These are phyloP conservation scores for Lodderomyces parapsilosis DNA, from an alignment of 1,139 yeast genomes.

Conservation along the genomic window DNA sequence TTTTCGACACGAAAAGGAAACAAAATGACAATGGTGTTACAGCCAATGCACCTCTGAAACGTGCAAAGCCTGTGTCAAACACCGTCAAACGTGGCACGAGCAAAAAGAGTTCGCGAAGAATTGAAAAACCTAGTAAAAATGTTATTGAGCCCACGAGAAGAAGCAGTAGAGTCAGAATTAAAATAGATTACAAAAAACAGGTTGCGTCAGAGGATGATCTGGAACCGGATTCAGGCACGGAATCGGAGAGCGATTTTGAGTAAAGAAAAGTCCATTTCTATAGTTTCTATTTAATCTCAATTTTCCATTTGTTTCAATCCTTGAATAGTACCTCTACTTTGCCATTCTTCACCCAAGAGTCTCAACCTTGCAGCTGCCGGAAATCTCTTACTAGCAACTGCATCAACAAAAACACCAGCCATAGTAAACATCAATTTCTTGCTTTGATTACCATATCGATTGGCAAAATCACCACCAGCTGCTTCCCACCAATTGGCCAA, in stretches of 20 bases:
- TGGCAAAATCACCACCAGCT: constrained; percentile 54
- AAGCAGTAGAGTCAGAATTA: constrained; percentile 39
- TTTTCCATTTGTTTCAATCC: constrained; percentile 53
- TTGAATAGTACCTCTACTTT: constrained; percentile 40
- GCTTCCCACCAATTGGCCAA: constrained; percentile 94
- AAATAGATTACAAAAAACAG: constrained; percentile 38
- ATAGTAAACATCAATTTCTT: constrained; percentile 51
- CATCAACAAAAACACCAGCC: constrained; percentile 43
- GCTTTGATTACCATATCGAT: constrained; percentile 69
- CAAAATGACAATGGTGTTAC: constrained; percentile 7
- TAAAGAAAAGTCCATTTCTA: neutral
- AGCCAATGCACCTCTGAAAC: constrained; percentile 1
- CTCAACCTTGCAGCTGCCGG: constrained; percentile 80
- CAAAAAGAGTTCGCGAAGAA: neutral
- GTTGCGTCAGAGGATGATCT: constrained; percentile 21
- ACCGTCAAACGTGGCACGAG: constrained; percentile 1
- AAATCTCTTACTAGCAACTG: constrained; percentile 47
- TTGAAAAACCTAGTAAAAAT: neutral
- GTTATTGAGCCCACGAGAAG: constrained; percentile 34
- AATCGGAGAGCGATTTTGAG: constrained; percentile 1
- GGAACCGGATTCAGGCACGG: constrained; percentile 6
- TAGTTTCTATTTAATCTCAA: constrained; percentile 14
- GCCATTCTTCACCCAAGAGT: constrained; percentile 79
- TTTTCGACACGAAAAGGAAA: constrained; percentile 17
- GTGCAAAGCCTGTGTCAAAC: constrained; percentile 5